Base-by-base conservation (phyloP, 2,329 filamentous ascomycete species). In the Diaporthe capsici region DNA sequence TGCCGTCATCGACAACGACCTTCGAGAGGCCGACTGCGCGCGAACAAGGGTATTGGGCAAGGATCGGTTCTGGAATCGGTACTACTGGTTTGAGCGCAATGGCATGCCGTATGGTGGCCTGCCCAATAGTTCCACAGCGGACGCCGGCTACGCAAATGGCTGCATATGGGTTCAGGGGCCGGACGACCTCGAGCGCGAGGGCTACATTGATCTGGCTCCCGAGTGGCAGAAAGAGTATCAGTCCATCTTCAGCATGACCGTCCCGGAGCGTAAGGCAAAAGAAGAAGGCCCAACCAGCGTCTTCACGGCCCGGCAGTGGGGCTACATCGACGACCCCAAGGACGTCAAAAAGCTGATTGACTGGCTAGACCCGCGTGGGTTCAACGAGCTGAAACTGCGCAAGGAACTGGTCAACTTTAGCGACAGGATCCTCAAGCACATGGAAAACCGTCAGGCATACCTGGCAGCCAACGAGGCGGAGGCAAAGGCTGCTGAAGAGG, bases 51-150 rank as follows among this genome's bases (percentile, higher is more conserved):
- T 96, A 25, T 88, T 99, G 37, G 97, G 97, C 76, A 96, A 97
- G 83, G 97, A 99, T 84, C 92, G 97, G 60, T 99, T 98, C 88
- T 98, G 96, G 92, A 98, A 99, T 84, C 92, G 96, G 72, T 99
- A 98, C 85, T 98, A 97, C 88, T 99, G 97, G 96, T 98, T 98
- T 83, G 97, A 99, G 85, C 93, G 96, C 77, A 99, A 98, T 81
- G 97, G 96, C 34, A 98, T 98, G 96, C 97, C 97, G 0, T 98
- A 96, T 81, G 95, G 90, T 44, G 97, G 97, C 6, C 88, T 98
- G 73, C 96, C 96, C 0, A 91, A 90, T 78, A 98, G 95, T 83
- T 98, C 96, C 22, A 98, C 96, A 1, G 94, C 95, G 1, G 89
- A 92, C 61, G 95, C 96, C 31, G 93, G 91, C 12, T 99, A 98